Percentiles rank a stretch among this genome's conserved stretches.
phyloP scores from a whole-genome alignment of 2,329 filamentous ascomycete genomes.

The Teratosphaeriaceae sp. region DNA sequence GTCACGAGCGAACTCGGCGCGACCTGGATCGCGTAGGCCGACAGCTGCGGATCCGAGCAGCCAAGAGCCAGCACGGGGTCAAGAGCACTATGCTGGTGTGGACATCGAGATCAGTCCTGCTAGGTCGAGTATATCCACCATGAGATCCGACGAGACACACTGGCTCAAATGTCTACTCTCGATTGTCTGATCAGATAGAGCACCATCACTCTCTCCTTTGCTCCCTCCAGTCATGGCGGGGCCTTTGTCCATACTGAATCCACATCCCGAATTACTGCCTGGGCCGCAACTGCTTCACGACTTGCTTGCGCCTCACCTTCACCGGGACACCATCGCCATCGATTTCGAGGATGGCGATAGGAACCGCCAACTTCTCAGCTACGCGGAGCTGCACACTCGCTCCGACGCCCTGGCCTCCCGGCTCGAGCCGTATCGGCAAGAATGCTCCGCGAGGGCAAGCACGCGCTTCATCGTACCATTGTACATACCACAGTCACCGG shows the following conservation, averaged over 20 bases:
- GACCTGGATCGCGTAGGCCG: no score
- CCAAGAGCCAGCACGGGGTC: no score
- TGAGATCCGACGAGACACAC: no score
- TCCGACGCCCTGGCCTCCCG: constrained; percentile 51
- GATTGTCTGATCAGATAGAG: no score
- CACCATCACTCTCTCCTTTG: background rate
- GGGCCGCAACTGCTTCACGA: constrained; percentile 53
- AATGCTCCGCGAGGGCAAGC: constrained; percentile 12
- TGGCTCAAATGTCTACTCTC: no score
- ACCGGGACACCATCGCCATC: constrained; percentile 51
- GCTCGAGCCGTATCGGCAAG: constrained; percentile 31
- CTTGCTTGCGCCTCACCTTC: constrained; percentile 41
- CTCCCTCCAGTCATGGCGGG: background rate
- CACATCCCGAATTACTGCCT: constrained; percentile 43
- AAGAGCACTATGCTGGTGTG: no score
- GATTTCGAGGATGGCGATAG: constrained; percentile 54
- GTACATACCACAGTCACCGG: constrained; percentile 67
- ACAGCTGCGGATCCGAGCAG: no score
- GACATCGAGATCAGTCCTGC: no score
- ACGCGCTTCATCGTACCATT: constrained; percentile 58
- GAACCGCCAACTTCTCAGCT: constrained; percentile 48
- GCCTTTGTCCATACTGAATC: constrained; percentile 57
- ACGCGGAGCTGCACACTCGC: constrained; percentile 53
- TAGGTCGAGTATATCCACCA: no score
- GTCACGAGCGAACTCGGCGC: no score